Conservation (phyloP, 352 stramenopile genomes). For the Globisporangium yorkense region DNA sequence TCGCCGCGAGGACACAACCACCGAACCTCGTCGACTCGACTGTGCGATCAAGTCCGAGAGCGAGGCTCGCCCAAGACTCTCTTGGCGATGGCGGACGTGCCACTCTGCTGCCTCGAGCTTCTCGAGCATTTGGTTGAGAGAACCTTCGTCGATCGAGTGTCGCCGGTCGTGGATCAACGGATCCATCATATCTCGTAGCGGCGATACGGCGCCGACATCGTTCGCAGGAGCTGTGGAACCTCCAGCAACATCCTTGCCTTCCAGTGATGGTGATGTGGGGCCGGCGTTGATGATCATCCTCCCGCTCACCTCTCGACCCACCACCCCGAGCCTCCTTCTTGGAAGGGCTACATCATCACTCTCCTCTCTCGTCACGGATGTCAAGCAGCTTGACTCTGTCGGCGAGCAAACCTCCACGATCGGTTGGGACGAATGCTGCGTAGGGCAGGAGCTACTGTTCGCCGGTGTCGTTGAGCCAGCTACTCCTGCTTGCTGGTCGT, state of each 20-base stretch:
- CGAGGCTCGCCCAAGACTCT: slow-evolving; percentile 20
- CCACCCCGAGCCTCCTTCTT: slow-evolving; percentile 2
- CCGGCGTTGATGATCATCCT: neutral
- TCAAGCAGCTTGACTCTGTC: neutral
- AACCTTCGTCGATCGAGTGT: slow-evolving; percentile 9
- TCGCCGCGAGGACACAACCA: slow-evolving; percentile 1
- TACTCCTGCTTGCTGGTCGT: neutral
- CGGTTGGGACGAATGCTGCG: neutral
- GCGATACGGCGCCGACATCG: neutral
- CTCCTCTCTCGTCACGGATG: neutral
- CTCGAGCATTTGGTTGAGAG: slow-evolving; percentile 23
- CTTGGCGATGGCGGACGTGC: slow-evolving; percentile 31
- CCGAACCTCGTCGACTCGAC: slow-evolving; percentile 2
- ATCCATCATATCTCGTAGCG: neutral
- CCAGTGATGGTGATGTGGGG: neutral
- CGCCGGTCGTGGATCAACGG: neutral
- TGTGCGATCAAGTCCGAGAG: slow-evolving; percentile 17
- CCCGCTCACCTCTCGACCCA: slow-evolving; percentile 1
- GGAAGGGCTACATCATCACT: neutral
- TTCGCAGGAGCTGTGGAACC: neutral
- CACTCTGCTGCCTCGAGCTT: slow-evolving; percentile 43
- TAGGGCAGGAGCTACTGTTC: neutral
- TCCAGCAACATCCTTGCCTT: neutral
- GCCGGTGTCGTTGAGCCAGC: neutral
- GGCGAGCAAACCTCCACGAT: neutral